Evolutionary conservation across 495 filamentous ascomycete genomes (phyloP), one percentile per base, ranked within the genome.

Genomic region (Lophiostoma macrostomum): DNA sequence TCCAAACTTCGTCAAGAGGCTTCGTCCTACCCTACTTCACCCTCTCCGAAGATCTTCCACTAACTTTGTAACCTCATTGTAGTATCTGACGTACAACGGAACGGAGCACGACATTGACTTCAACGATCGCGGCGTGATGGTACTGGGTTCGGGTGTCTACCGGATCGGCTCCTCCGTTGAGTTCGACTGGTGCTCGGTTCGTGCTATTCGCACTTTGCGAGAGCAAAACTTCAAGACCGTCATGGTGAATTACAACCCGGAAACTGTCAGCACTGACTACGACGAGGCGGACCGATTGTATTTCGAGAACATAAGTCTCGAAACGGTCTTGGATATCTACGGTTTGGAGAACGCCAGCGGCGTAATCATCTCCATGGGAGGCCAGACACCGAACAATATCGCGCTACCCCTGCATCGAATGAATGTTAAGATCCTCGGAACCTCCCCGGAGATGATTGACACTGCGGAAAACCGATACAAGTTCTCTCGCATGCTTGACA

Each of bases 161-260:
- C 82, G 93, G 58, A 98, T 98, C 61, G 93, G 93, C 38, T 96
- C 91, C 0, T 96, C 91, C 0, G 93, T 98, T 44, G 93, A 98
- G 67, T 98, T 98, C 67, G 93, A 98, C 69, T 98, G 93, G 93
- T 98, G 93, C 68, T 95, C 93, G n/a, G 93, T 98, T 28, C 79
- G 91, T 44, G 89, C 91, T 4, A 91, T 98, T 50, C 85, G 93
- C 49, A 98, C 93, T 6, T 82, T 98, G 23, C 84, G 93, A 29
- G 84, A 91, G 55, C 79, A 85, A 61, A 87, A 88, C 25, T 80
- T 85, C 77, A 96, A 96, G 78, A 97, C 93, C 1, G 87, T 98
- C 67, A 98, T 98, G 93, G 87, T 97, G 25, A 98, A 97, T 23
- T 41, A 58, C 68, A 96, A 96, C 65, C 91, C 91, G 0, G 91